Percentiles rank a stretch among this genome's conserved stretches.
Conservation (phyloP, 2,329 filamentous ascomycete species). For the Venturia nashicola region DNA sequence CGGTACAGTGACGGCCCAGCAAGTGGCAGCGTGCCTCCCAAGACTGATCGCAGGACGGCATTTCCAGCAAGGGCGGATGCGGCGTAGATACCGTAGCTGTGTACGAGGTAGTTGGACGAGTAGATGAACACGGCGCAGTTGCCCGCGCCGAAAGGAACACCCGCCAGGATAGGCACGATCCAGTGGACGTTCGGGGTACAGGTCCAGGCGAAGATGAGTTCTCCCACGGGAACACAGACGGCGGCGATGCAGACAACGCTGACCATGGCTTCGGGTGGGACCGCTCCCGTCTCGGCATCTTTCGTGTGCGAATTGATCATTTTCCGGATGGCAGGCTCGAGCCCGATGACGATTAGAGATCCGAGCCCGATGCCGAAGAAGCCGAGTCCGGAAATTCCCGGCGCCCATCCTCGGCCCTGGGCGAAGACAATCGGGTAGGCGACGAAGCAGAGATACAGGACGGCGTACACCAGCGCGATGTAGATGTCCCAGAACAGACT, state of each 20-base stretch:
- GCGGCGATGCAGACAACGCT: conserved; percentile 68
- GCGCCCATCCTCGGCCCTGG: conserved; percentile 62
- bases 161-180: conserved; percentile 67
- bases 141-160: conserved; percentile 66
- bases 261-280: conserved; percentile 69
- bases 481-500: conserved; percentile 65
- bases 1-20: conserved; percentile 62
- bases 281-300: conserved; percentile 62
- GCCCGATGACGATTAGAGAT: conserved; percentile 36
- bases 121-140: conserved; percentile 77
- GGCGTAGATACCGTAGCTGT: conserved; percentile 69
- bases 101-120: conserved; percentile 65
- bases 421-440: conserved; percentile 79
- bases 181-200: conserved; percentile 73
- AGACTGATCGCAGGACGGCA: conserved; percentile 55
- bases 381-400: conserved; percentile 60
- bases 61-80: conserved; percentile 73
- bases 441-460: conserved; percentile 82
- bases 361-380: conserved; percentile 63
- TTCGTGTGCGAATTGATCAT: conserved; percentile 66
- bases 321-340: conserved; percentile 57
- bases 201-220: conserved; percentile 84
- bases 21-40: conserved; percentile 69
- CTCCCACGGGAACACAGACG: conserved; percentile 60
- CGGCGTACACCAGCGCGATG: conserved; percentile 68